These are phyloP conservation scores for Stephanodiscus triporus DNA, from an alignment of 108 stramenopile genomes.

Conservation along the genomic window DNA sequence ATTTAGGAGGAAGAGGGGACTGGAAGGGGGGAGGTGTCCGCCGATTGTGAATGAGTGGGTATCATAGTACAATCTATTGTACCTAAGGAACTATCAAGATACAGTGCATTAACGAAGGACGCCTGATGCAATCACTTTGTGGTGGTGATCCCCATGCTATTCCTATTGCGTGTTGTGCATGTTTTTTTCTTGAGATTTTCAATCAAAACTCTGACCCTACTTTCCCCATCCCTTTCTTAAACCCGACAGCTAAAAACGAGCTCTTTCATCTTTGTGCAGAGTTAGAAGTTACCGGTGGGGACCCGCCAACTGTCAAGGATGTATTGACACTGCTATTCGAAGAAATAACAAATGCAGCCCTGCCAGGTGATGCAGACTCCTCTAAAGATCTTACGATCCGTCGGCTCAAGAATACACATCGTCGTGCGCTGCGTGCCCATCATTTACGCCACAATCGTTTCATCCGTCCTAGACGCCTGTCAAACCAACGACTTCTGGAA, in stretches of 20 bases:
- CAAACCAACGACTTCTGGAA: constrained; percentile 6
- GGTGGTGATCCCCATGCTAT: no score
- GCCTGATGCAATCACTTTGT: no score
- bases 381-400: not conserved
- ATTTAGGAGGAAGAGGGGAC: not conserved
- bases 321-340: constrained; percentile 22
- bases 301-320: constrained; percentile 24
- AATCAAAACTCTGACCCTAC: not conserved
- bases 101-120: no score
- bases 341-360: constrained; percentile 5
- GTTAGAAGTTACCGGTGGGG: constrained; percentile 15
- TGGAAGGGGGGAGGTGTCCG: no score
- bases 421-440: constrained; percentile 14
- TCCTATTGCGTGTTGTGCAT: no score
- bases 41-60: no score
- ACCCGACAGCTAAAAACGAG: constrained; percentile 28
- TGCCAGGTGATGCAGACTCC: not conserved
- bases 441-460: constrained; percentile 36
- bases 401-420: constrained; percentile 2
- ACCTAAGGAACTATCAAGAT: no score
- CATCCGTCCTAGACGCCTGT: constrained; percentile 15
- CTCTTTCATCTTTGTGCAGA: constrained; percentile 34
- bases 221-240: not conserved
- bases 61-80: no score
- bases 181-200: not conserved